Evolutionary conservation across 108 stramenopile species (phyloP).

Genomic region (Fragilaria radians): DNA sequence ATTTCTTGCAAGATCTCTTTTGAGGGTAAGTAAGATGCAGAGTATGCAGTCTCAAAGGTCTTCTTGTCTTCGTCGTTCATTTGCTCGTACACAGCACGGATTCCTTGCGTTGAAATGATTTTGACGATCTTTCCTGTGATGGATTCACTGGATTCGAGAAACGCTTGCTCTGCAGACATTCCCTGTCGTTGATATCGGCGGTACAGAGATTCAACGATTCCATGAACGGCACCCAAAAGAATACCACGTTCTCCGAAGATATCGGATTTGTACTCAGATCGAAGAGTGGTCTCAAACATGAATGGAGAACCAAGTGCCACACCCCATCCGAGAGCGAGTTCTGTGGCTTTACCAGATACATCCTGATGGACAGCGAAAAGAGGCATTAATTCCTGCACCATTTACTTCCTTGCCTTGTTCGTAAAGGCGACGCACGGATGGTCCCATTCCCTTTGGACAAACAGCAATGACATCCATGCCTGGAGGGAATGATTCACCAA

Average conservation of each 20-base stretch:
- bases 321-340: constrained; percentile 96
- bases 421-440: constrained; percentile 95
- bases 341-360: constrained; percentile 89
- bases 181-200: constrained; percentile 94
- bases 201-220: constrained; percentile 95
- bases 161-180: constrained; percentile 94
- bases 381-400: constrained; percentile 96
- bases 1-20: constrained; percentile 99
- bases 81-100: constrained; percentile 93
- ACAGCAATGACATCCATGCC: constrained; percentile 97
- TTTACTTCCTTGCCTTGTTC: constrained; percentile 98
- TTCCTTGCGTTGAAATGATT: constrained; percentile 92
- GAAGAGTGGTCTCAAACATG: constrained; percentile 95
- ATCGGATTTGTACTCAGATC: constrained; percentile 95
- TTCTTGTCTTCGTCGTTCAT: constrained; percentile 81
- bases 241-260: constrained; percentile 98
- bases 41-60: constrained; percentile 89
- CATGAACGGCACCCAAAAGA: constrained; percentile 95
- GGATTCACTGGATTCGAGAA: constrained; percentile 88
- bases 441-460: constrained; percentile 99
- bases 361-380: constrained; percentile 96
- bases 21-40: constrained; percentile 92
- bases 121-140: constrained; percentile 97
- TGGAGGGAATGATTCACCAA: constrained; percentile 92
- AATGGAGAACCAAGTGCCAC: constrained; percentile 95